Evolutionary conservation across 2,329 filamentous ascomycete species (phyloP), one percentile per base, ranked within the genome.

Genomic region (Colletotrichum tropicale): DNA sequence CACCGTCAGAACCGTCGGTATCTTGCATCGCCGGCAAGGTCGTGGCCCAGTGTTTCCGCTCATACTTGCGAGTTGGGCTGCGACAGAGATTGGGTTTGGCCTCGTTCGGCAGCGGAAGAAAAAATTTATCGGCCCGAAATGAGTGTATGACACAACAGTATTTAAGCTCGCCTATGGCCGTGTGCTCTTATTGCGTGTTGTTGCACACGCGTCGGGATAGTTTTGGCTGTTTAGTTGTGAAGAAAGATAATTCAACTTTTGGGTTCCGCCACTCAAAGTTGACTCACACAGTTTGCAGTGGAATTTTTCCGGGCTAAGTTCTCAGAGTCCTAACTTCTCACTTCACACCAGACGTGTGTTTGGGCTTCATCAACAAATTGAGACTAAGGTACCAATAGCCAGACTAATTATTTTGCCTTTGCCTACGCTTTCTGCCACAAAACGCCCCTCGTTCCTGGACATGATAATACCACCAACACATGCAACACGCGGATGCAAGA

Each of bases 21-120:
- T 72, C 58, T 79, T 79, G 77, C 80, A 81, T 61, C 79, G 78
- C 58, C 75, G 71, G 70, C 80, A 81, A 21, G 76, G 75, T 38
- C 74, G 70, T n/a, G 70, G 32, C 36, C 75, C 64, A 21, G 16
- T 43, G 13, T 68, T 69, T 13, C 34, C 36, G 58, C 70, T 70
- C 76, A 77, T 77, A 34, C n/a, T 52, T 32, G 32, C 28, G 43
- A 24, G 55, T 72, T 38, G 32, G 69, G 36, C 18, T 38, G 30
- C 56, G n/a, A 24, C 43, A 21, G n/a, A 52, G n/a, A 52, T 21
- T 21, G 28, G 58, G 28, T n/a, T 32, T 12, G 26, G n/a, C 7
- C 30, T 18, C 28, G 12, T 61, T 61, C 30, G 16, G 58, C 58
- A 32, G 18, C 26, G 18, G 10, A 30, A 15, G 28, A 5, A 21